phyloP scores from a whole-genome alignment of 805 yeast species.

The Naumovozyma baii region DNA sequence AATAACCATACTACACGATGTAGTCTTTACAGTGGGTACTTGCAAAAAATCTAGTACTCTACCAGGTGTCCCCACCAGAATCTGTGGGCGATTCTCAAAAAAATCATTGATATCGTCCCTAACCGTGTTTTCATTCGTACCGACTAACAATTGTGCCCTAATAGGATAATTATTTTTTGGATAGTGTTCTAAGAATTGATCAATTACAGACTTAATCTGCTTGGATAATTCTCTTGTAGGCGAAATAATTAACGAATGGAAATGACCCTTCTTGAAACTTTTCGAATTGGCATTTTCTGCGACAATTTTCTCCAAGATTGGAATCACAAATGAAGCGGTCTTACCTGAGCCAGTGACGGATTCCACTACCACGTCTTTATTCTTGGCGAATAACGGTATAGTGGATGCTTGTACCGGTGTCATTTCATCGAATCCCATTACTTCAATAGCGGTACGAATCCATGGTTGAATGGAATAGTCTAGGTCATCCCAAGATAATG shows the following conservation, averaged over 20 bases:
- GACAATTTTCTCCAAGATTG: slow-evolving; percentile 60
- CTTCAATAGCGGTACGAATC: slow-evolving; percentile 56
- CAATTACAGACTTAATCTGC: slow-evolving; percentile 62
- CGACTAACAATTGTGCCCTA: slow-evolving; percentile 49
- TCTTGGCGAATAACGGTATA: slow-evolving; percentile 70
- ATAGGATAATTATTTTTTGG: slow-evolving; percentile 40
- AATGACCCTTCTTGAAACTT: slow-evolving; percentile 47
- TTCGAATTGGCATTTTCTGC: slow-evolving; percentile 27
- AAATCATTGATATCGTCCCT: slow-evolving; percentile 64
- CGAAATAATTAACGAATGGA: slow-evolving; percentile 62
- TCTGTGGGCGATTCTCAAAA: slow-evolving; percentile 49
- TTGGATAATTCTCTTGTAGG: slow-evolving; percentile 58
- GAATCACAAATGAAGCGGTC: slow-evolving; percentile 82
- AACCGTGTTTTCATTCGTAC: slow-evolving; percentile 43
- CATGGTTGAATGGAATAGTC: slow-evolving; percentile 52
- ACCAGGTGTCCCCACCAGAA: slow-evolving; percentile 89
- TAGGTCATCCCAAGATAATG: slow-evolving; percentile 55
- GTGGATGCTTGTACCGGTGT: slow-evolving; percentile 97
- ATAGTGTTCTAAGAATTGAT: slow-evolving; percentile 45
- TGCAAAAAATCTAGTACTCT: slow-evolving; percentile 66
- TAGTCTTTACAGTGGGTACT: slow-evolving; percentile 46
- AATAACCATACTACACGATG: slow-evolving; percentile 61
- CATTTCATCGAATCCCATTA: slow-evolving; percentile 71
- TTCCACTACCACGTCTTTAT: slow-evolving; percentile 93
- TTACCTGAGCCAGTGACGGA: slow-evolving; percentile 99